Evolutionary conservation across 2,329 filamentous ascomycete species (phyloP).

Genomic region (Calonectria honghensis): DNA sequence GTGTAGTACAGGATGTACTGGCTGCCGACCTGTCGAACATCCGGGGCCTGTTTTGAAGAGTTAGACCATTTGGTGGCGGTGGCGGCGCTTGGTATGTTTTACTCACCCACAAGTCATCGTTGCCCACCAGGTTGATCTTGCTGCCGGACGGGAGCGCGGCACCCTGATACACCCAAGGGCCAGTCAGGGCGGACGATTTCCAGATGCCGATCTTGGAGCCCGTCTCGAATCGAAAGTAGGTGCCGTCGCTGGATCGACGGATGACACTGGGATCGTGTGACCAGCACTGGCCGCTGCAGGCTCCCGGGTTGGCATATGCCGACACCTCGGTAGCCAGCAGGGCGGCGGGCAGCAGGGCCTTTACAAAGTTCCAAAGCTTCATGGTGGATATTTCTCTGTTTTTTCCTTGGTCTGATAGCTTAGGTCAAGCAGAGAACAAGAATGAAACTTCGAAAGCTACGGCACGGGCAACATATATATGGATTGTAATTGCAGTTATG

Average conservation of each 20-base stretch:
- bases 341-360: conserved; percentile 30
- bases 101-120: conserved; percentile 65
- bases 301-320: conserved; percentile 55
- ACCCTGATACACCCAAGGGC: conserved; percentile 66
- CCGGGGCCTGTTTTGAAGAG: conserved; percentile 36
- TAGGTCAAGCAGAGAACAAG: not conserved
- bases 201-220: conserved; percentile 63
- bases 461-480: not conserved
- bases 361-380: conserved; percentile 41
- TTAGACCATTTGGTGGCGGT: not conserved
- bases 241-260: conserved; percentile 61
- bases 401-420: not conserved
- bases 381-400: conserved; percentile 20
- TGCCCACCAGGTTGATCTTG: conserved; percentile 63
- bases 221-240: conserved; percentile 66
- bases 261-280: conserved; percentile 64
- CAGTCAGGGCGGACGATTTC: conserved; percentile 60
- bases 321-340: conserved; percentile 61
- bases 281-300: conserved; percentile 62
- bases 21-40: conserved; percentile 67
- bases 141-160: conserved; percentile 62
- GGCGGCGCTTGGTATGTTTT: not conserved
- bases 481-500: not conserved
- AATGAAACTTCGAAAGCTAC: not conserved
- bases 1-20: conserved; percentile 80